phyloP scores from a whole-genome alignment of 2,329 filamentous ascomycete genomes.

The Sporothrix brasiliensis region DNA sequence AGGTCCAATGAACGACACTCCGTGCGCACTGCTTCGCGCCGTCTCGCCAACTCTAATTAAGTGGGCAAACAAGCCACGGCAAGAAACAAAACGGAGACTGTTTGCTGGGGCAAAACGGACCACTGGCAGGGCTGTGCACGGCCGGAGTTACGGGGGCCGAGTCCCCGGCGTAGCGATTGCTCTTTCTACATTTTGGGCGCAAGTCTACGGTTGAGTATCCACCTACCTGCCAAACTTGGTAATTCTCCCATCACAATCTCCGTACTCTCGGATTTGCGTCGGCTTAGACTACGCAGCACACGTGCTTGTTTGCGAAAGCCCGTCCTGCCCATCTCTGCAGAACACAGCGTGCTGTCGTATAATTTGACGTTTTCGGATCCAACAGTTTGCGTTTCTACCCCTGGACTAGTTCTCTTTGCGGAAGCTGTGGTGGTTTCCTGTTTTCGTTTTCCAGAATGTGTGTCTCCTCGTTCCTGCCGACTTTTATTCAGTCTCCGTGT shows the following conservation, averaged over 20 bases:
- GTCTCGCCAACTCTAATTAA: neutral
- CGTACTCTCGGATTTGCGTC: too few species aligned
- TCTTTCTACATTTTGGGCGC: too few species aligned
- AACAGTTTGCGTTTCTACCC: neutral
- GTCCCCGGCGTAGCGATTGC: too few species aligned
- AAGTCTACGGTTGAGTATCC: too few species aligned
- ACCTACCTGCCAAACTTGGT: too few species aligned
- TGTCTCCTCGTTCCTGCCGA: neutral
- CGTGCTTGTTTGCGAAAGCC: neutral
- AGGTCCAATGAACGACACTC: neutral
- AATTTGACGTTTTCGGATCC: neutral
- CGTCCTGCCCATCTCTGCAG: neutral
- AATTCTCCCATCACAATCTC: too few species aligned
- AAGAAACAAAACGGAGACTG: neutral
- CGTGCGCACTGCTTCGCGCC: slow-evolving; percentile 5
- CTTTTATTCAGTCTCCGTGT: neutral
- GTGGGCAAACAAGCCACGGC: neutral
- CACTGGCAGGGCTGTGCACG: neutral
- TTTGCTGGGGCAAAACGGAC: neutral
- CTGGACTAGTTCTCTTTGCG: slow-evolving; percentile 4
- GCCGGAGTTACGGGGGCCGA: too few species aligned
- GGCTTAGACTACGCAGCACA: neutral
- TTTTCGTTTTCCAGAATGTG: neutral
- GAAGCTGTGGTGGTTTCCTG: neutral
- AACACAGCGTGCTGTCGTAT: neutral